Base-by-base conservation (phyloP, 1,284 basidiomycete genomes). In the Ganoderma meredithae region DNA sequence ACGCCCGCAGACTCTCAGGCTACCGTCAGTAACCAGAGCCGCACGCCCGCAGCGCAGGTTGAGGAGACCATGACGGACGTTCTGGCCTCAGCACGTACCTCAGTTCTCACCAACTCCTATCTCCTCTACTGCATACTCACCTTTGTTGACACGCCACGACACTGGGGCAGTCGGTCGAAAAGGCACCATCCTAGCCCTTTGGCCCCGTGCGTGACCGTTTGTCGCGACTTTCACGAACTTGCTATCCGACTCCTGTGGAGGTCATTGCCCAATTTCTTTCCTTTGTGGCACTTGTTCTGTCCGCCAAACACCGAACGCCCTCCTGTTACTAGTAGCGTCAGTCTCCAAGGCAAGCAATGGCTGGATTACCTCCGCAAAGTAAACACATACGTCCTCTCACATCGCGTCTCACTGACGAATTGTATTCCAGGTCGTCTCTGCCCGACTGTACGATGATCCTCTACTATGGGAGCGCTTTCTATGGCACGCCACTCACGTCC, bases 231-330 rank as follows among this genome's bases (percentile, higher is more conserved):
- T 27, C 19, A 33, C 12, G 27, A 59, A 9, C 41, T 56, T 22
- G 63, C 31, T 2, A 25, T 64, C 13, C 63, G 63, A 19, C 19
- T 33, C 25, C n/a, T 64, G 12, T 64, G 55, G 63, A 64, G 55
- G 33, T 27, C 49, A 8, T 41, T 64, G 9, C 12, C n/a, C 10
- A 17, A 31, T 2, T 36, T 31, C 8, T 4, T 59, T 22, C 43
- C 55, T 15, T 36, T 64, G n/a, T 64, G 63, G 63, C 40, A 64
- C 6, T 9, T 59, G 22, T 33, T 64, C n/a, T 41, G 41, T n/a
- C 55, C 55, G 19, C 55, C 31, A 9, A 17, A 58, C 17, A 19
- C n/a, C 55, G 19, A 19, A 17, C 10, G 9, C 8, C 33, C 55
- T 31, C 33, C 36, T 31, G 27, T 31, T 31, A 31, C 27, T 31